Evolutionary conservation across 352 stramenopile genomes (phyloP), one percentile per base, ranked within the genome.

Genomic region (Phytophthora tubulina): DNA sequence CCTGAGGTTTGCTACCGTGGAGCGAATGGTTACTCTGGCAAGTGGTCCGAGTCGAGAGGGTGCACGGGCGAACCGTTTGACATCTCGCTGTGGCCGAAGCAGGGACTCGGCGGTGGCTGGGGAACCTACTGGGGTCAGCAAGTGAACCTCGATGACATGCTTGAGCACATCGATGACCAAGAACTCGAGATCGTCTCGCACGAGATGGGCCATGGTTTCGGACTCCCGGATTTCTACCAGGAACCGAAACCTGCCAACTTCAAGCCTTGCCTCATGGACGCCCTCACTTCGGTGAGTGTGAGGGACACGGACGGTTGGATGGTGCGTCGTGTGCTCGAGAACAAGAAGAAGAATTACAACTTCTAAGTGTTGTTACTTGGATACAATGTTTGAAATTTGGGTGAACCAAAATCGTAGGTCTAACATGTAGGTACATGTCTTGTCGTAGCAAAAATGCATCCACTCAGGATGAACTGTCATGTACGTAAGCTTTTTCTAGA

Each of bases 51-150:
- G 49, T 75, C 72, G 3, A 80, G 61, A n/a, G 52, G 46, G 13
- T 83, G 73, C 46, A 63, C 71, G 1, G 72, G 69, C 11, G 65
- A 75, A 13, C 69, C 69, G 10, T 83, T 83, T 51, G 76, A 81
- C 55, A 57, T 83, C 5, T 80, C 69, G 4, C 58, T 81, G 17
- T 83, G 76, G 73, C 69, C 70, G 10, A 83, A 58, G 33, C 35
- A 72, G 11, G 70, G 46, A 17, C 35, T 73, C 1, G 66, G 52
- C 30, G 68, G 76, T 21, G 76, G 76, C 27, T 74, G 52, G 31
- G 67, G 60, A n/a, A 61, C 57, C 4, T 61, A 70, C 39, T 66
- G 46, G 54, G 41, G 41, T 9, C 41, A 46, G 14, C 41, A 46
- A 4, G 41, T 46, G 41, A 46, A 46, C 14, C 41, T 79, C 15